phyloP scores from a whole-genome alignment of 164 flowering plant species.

The Chloranthus sessilifolius region DNA sequence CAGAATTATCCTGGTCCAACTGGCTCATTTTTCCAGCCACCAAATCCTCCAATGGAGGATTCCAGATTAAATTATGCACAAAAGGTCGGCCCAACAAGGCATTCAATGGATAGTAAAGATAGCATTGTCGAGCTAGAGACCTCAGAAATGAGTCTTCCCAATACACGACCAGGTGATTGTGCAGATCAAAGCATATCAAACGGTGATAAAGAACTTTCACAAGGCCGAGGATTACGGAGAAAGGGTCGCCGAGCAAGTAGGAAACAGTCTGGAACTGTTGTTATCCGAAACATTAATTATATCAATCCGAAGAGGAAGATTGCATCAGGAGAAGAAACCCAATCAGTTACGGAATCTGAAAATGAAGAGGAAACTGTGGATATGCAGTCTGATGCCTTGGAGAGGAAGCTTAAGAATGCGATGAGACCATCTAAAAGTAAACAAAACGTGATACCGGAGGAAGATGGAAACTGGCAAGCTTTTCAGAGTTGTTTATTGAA shows the following conservation, averaged over 20 bases:
- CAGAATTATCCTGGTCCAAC: conserved; percentile 56
- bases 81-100: conserved; percentile 43
- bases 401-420: conserved; percentile 28
- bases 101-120: conserved; percentile 56
- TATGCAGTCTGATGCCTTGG: conserved; percentile 11
- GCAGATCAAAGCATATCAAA: conserved; percentile 17
- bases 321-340: conserved; percentile 41
- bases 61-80: conserved; percentile 32
- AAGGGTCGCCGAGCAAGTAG: conserved; percentile 48
- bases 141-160: conserved; percentile 35
- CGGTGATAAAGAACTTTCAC: conserved; percentile 38
- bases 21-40: conserved; percentile 56
- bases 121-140: conserved; percentile 40
- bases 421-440: conserved; percentile 33
- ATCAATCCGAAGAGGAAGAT: conserved; percentile 53
- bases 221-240: conserved; percentile 27
- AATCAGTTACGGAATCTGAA: conserved; percentile 47
- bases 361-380: conserved; percentile 35
- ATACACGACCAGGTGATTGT: conserved; percentile 40
- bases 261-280: conserved; percentile 59
- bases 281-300: conserved; percentile 87
- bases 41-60: conserved; percentile 53
- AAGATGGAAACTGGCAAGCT: conserved; percentile 83
- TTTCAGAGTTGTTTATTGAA: conserved; percentile 75
- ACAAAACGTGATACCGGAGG: conserved; percentile 28